Percentiles rank a stretch among this genome's conserved stretches.
Evolutionary conservation across 805 yeast species (phyloP).

Genomic region (Candida sakaeoensis): DNA sequence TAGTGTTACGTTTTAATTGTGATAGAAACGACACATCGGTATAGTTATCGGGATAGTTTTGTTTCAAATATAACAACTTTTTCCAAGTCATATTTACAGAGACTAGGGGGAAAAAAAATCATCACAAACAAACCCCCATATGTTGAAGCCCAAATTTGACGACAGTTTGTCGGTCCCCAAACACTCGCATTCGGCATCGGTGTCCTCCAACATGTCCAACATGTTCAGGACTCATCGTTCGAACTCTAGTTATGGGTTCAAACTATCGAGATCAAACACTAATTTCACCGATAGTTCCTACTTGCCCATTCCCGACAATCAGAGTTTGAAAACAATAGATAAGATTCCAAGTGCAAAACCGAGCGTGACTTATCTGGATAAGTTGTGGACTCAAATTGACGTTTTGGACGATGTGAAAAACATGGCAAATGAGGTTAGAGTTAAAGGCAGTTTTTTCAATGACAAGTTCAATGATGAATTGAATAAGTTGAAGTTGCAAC

Average conservation of each 20-base stretch:
- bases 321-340: constrained; percentile 34
- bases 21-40: constrained; percentile 81
- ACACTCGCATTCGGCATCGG: constrained; percentile 6
- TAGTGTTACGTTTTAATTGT: constrained; percentile 70
- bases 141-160: not conserved
- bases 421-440: constrained; percentile 46
- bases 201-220: constrained; percentile 10
- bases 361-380: constrained; percentile 64
- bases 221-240: constrained; percentile 12
- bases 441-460: constrained; percentile 49
- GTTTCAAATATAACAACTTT: constrained; percentile 78
- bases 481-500: constrained; percentile 52
- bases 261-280: constrained; percentile 18
- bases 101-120: not conserved
- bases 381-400: constrained; percentile 84
- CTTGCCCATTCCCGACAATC: constrained; percentile 9
- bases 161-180: constrained; percentile 15
- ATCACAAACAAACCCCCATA: not conserved
- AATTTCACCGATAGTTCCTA: constrained; percentile 14
- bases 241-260: constrained; percentile 11
- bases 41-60: constrained; percentile 88
- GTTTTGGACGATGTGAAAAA: constrained; percentile 74
- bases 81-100: constrained; percentile 51
- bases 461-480: constrained; percentile 49
- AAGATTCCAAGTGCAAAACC: constrained; percentile 54